Conservation (phyloP, 495 filamentous ascomycete genomes). For the Tuber microsphaerosporum region DNA sequence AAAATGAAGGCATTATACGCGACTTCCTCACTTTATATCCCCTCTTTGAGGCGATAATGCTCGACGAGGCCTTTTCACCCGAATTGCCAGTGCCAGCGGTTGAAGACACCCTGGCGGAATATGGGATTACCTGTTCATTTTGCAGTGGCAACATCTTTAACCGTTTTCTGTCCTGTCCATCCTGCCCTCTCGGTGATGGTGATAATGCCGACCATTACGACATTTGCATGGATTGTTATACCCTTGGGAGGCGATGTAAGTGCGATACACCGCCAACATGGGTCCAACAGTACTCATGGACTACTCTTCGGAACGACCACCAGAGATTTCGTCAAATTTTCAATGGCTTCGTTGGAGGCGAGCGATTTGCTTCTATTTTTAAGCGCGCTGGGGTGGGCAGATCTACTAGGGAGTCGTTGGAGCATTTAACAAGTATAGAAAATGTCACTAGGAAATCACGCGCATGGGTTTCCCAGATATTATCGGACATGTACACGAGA, state of each 20-base stretch:
- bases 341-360: conserved; percentile 56
- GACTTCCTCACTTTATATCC: conserved; percentile 74
- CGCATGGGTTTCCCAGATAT: conserved; percentile 79
- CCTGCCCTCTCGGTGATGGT: conserved; percentile 56
- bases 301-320: conserved; percentile 65
- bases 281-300: conserved; percentile 89
- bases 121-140: conserved; percentile 89
- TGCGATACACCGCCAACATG: conserved; percentile 79
- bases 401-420: neutral
- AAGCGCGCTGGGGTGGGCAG: conserved; percentile 46
- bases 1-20: conserved; percentile 21
- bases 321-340: conserved; percentile 74
- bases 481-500: conserved; percentile 43
- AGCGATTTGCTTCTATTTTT: conserved; percentile 58
- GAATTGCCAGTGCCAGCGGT: conserved; percentile 56
- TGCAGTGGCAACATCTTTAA: conserved; percentile 97
- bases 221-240: conserved; percentile 94
- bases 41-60: conserved; percentile 66
- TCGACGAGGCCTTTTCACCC: conserved; percentile 74
- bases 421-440: neutral
- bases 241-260: conserved; percentile 81
- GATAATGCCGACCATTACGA: conserved; percentile 72
- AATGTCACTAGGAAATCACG: conserved; percentile 57
- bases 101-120: conserved; percentile 70
- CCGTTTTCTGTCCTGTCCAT: conserved; percentile 82